A percentile compares a stretch with the other conserved stretches of the same genome.
Evolutionary conservation across 202 grass and related monocot species (phyloP).

Genomic region (Carex arenaria): DNA sequence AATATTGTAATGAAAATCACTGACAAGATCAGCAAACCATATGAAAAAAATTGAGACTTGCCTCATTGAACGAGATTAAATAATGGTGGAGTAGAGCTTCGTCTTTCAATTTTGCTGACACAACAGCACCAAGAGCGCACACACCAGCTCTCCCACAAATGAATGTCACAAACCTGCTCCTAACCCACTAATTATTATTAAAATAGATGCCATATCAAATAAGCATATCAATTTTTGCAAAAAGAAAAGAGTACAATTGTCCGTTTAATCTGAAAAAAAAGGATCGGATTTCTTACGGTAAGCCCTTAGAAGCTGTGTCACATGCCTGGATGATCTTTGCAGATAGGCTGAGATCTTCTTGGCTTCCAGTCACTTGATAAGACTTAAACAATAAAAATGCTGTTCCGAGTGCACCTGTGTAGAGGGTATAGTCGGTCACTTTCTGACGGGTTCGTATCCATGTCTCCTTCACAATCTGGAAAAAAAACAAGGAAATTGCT

Average conservation of each 20-base stretch:
- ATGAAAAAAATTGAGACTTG: constrained; percentile 16
- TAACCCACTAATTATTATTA: constrained; percentile 18
- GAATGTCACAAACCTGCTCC: constrained; percentile 78
- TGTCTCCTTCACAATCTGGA: constrained; percentile 79
- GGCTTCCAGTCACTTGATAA: constrained; percentile 53
- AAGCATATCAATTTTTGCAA: neutral
- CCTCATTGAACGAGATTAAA: constrained; percentile 76
- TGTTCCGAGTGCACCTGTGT: constrained; percentile 75
- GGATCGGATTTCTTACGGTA: constrained; percentile 44
- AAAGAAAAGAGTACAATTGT: neutral
- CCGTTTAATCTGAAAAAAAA: neutral
- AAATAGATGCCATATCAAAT: constrained; percentile 2
- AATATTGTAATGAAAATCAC: neutral
- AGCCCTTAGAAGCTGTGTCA: constrained; percentile 45
- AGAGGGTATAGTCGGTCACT: constrained; percentile 72
- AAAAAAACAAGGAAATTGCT: neutral
- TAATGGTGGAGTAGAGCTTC: constrained; percentile 41
- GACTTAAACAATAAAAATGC: constrained; percentile 84
- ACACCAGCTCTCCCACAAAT: constrained; percentile 79
- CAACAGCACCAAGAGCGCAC: constrained; percentile 70
- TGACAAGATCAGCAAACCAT: neutral
- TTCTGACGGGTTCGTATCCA: constrained; percentile 39
- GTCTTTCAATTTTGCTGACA: constrained; percentile 47
- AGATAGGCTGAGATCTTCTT: constrained; percentile 43
- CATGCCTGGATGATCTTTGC: constrained; percentile 56